phyloP scores from a whole-genome alignment of 768 basidiomycete species.

The Xerocomellus dryophilus region DNA sequence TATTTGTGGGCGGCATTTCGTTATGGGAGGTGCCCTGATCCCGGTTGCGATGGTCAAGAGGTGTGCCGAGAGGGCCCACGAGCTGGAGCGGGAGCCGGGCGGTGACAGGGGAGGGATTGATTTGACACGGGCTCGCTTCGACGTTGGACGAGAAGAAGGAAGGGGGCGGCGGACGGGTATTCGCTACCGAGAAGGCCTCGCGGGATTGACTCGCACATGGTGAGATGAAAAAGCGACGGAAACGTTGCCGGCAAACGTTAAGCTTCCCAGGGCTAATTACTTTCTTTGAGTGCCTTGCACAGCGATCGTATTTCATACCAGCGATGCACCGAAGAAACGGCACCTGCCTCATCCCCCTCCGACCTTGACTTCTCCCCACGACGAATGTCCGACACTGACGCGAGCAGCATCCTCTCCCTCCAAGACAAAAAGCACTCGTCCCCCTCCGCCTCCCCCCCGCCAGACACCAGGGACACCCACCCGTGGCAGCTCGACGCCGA shows the following conservation, averaged over 20 bases:
- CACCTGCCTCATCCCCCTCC: slow-evolving; percentile 16
- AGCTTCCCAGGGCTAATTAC: slow-evolving; percentile 35
- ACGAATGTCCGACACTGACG: slow-evolving; percentile 77
- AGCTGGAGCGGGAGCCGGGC: background rate
- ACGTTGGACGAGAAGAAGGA: slow-evolving; percentile 12
- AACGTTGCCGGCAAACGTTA: slow-evolving; percentile 34
- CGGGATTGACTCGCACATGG: slow-evolving; percentile 28
- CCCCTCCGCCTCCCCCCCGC: slow-evolving; percentile 48
- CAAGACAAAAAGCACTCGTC: slow-evolving; percentile 58
- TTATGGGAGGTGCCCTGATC: slow-evolving; percentile 14
- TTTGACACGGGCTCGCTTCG: slow-evolving; percentile 20
- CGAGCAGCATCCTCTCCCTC: slow-evolving; percentile 54
- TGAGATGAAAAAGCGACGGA: slow-evolving; percentile 29
- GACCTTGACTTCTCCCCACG: slow-evolving; percentile 54
- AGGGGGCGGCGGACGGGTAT: slow-evolving; percentile 22
- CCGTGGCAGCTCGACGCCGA: slow-evolving; percentile 22
- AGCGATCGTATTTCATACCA: slow-evolving; percentile 35
- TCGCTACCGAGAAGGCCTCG: slow-evolving; percentile 38
- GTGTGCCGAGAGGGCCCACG: background rate
- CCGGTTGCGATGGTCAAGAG: slow-evolving; percentile 21
- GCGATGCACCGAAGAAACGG: background rate
- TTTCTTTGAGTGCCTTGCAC: slow-evolving; percentile 32
- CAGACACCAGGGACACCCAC: slow-evolving; percentile 40
- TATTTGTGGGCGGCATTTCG: slow-evolving; percentile 19
- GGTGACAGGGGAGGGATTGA: slow-evolving; percentile 2